A percentile compares a stretch with the other conserved stretches of the same genome.
phyloP scores from a whole-genome alignment of 2,329 filamentous ascomycete genomes.

The Pochonia chlamydosporia region DNA sequence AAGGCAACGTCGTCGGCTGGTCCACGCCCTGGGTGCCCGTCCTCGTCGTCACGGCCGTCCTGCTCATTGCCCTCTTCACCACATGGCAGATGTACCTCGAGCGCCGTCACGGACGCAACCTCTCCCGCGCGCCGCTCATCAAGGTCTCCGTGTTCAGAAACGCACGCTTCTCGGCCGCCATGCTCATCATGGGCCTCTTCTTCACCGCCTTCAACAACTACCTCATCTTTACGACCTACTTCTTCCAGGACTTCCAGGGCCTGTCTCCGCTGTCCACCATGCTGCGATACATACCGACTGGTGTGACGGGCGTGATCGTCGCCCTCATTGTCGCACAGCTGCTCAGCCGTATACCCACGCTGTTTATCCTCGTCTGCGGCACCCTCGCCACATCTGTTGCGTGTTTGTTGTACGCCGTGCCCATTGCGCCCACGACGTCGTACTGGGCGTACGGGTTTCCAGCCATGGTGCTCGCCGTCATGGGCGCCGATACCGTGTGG shows the following conservation, averaged over 20 bases:
- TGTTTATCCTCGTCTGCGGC: slow-evolving; percentile 52
- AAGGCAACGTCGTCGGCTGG: slow-evolving; percentile 68
- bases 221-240: slow-evolving; percentile 63
- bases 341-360: slow-evolving; percentile 52
- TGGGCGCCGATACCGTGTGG: slow-evolving; percentile 63
- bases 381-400: slow-evolving; percentile 49
- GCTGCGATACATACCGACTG: slow-evolving; percentile 62
- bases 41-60: slow-evolving; percentile 51
- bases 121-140: slow-evolving; percentile 48
- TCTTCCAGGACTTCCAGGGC: slow-evolving; percentile 62
- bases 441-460: slow-evolving; percentile 65
- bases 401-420: slow-evolving; percentile 56
- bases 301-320: slow-evolving; percentile 52
- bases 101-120: slow-evolving; percentile 14
- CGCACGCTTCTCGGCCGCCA: slow-evolving; percentile 53
- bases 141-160: slow-evolving; percentile 60
- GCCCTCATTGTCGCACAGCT: slow-evolving; percentile 50
- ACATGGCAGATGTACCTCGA: slow-evolving; percentile 51
- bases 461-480: slow-evolving; percentile 59
- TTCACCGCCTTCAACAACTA: slow-evolving; percentile 65
- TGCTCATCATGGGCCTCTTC: slow-evolving; percentile 61
- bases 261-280: slow-evolving; percentile 60
- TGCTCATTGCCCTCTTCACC: slow-evolving; percentile 51
- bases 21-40: slow-evolving; percentile 53
- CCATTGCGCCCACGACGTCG: slow-evolving; percentile 52